Base-by-base conservation (phyloP, 257 asterid genomes). In the Datura wrightii region DNA sequence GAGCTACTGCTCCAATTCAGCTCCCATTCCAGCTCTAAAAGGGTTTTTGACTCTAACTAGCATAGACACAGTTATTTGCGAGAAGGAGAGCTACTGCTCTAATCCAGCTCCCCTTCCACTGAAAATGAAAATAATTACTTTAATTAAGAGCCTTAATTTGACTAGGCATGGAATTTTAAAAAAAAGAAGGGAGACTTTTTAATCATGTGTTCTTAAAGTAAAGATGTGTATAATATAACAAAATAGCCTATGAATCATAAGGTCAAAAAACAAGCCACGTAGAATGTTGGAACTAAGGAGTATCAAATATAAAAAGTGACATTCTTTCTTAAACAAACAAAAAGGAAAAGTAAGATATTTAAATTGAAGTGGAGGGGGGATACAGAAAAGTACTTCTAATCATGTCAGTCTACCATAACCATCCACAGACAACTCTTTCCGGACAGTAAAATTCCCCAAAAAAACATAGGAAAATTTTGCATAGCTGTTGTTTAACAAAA, bases 361-460 rank as follows among this genome's bases (percentile, higher is more conserved):
- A 1, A 69, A 69, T 69, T 16, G 53, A 69, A 69, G 41, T 10
- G 8, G 48, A 69, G 15, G 53, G 34, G 52, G n/a, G 2, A 74
- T 74, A 48, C 60, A 48, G 60, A 53, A 74, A 48, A 50, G 55
- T 24, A 74, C 58, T 69, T 74, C 60, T 74, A 74, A 74, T 24
- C 41, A 5, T 11, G 41, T 19, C 6, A 46, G 41, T 19, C 13
- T 10, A 74, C 80, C 42, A 74, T 46, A 74, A 74, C 59, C 42
- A 74, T 48, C 80, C 42, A 48, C n/a, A 19, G 41, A 74, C 59
- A 74, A 74, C 19, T 46, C 59, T 74, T 48, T 74, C 80, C 18
- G 31, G 37, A 7, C 50, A 67, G 76, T 67, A 15, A 70, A 70
- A 15, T 70, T 70, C 79, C 19, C 79, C 18, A 70, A 41, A 18